Base-by-base conservation (phyloP, 2,329 filamentous ascomycete genomes). In the Aspergillus terreus region DNA sequence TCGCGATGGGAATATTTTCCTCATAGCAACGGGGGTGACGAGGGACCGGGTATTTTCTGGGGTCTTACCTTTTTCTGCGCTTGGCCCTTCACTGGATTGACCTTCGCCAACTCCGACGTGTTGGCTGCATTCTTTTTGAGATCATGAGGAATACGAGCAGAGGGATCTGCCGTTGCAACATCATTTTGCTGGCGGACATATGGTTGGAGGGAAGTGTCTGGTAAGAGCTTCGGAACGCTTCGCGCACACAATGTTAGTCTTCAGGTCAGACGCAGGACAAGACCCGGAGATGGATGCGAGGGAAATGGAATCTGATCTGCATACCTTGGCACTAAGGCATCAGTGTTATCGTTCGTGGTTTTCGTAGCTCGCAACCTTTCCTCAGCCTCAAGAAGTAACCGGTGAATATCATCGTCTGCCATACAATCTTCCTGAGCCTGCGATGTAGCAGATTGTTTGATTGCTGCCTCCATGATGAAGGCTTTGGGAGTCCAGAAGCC, bases 1-100 rank as follows among this genome's bases (percentile, higher is more conserved):
- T 74, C 70, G 71, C 73, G 72, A 82, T 85, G 82, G 84, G 82
- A 84, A 78, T 80, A 78, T 79, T 87, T 88, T 92, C 88, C 83
- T 92, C 88, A 90, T 83, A 70, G 74, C 74, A 72, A 64, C 30
- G 49, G 30, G 64, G 55, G 23, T 30, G 44, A 38, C 11, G 32
- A 33, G 33, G 15, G 46, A 46, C 15, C 6, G 43, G 50, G 17
- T 49, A 38, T n/a, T 54, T 5, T 14, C 48, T 32, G 44, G 44
- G 30, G 41, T 58, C 76, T 63, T 78, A 85, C 82, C 76, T 83
- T 77, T 57, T 71, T 70, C 46, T 70, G 72, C 25, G 9, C 48
- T 6, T 47, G 14, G 12, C 32, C 19, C 14, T 44, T 45, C 25
- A 33, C n/a, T 7, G 23, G 7, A 21, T 19, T 55, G 7, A 50